These are phyloP conservation scores for Artemisia argyi DNA, from an alignment of 129 eudicot species.

Conservation along the genomic window DNA sequence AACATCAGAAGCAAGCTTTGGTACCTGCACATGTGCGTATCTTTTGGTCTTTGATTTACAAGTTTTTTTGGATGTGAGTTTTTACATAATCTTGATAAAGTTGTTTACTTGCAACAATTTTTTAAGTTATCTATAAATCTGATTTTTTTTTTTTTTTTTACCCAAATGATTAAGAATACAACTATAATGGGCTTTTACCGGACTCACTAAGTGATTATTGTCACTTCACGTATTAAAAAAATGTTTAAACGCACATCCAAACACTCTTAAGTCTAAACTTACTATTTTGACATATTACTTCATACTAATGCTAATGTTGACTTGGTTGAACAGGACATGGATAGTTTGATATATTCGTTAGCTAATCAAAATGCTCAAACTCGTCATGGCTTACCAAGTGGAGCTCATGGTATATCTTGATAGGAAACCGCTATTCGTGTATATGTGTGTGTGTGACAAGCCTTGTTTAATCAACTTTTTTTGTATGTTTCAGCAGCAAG, in stretches of 20 bases:
- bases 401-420: slow-evolving; percentile 44
- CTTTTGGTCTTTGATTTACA: slow-evolving; percentile 9
- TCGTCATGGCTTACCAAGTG: slow-evolving; percentile 33
- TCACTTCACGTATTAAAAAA: neutral
- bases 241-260: slow-evolving; percentile 5
- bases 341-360: slow-evolving; percentile 26
- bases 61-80: slow-evolving; percentile 7
- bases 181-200: neutral
- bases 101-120: neutral
- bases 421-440: neutral
- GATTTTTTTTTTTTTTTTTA: neutral
- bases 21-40: slow-evolving; percentile 37
- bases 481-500: slow-evolving; percentile 41
- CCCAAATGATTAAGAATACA: neutral
- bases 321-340: slow-evolving; percentile 40
- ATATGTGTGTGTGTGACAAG: neutral
- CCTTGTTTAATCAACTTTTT: slow-evolving; percentile 15
- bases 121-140: neutral
- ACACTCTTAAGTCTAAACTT: slow-evolving; percentile 14
- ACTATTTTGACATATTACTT: neutral
- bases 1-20: slow-evolving; percentile 40
- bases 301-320: slow-evolving; percentile 1
- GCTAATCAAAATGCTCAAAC: slow-evolving; percentile 40
- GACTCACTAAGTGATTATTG: neutral
- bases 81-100: neutral